Evolutionary conservation across 805 yeast genomes (phyloP), one percentile per base, ranked within the genome.

Genomic region (Lipomyces spencermartinsiae): DNA sequence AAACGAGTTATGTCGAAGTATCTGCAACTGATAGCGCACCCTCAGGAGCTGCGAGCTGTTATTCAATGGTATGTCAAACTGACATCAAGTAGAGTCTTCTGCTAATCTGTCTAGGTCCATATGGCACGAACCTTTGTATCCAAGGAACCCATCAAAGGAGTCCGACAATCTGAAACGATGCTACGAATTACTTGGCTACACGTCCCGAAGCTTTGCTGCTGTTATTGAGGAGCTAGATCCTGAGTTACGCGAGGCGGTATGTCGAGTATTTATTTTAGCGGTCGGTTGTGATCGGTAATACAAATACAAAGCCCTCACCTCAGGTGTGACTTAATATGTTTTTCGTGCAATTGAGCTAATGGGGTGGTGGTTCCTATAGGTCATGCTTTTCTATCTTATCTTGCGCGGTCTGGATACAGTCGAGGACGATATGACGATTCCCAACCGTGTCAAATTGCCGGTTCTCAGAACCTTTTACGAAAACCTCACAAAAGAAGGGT

Each of bases 121-220:
- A 67, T 86, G 88, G 79, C 85, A 90, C 74, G 79, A 83, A 69
- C 81, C 86, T 1, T 72, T 82, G 34, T 86, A 84, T 76, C 87
- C 90, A 2, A 77, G 85, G 22, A 83, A 83, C 58, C 79, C 78
- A 9, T 66, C 78, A 4, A 73, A 65, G 5, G 86, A 81, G 63
- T 66, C 85, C 0, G 79, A 80, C n/a, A 79, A 84, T 19, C 80
- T 89, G 73, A 79, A 77, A 68, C 81, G 85, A 78, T 92, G 98
- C 78, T 92, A 88, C 76, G 83, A 85, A 68, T 81, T 92, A 68
- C 82, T 95, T 68, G 80, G 81, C 39, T 66, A 80, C 66, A 90
- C 98, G 0, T 93, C 98, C 16, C 86, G 99, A 71, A 92, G 98
- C 2, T 95, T 95, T 78, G 93, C 90, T n/a, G 92, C 97, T 0